Evolutionary conservation across 2,329 filamentous ascomycete species (phyloP).

Genomic region (Aspergillus costaricaensis): DNA sequence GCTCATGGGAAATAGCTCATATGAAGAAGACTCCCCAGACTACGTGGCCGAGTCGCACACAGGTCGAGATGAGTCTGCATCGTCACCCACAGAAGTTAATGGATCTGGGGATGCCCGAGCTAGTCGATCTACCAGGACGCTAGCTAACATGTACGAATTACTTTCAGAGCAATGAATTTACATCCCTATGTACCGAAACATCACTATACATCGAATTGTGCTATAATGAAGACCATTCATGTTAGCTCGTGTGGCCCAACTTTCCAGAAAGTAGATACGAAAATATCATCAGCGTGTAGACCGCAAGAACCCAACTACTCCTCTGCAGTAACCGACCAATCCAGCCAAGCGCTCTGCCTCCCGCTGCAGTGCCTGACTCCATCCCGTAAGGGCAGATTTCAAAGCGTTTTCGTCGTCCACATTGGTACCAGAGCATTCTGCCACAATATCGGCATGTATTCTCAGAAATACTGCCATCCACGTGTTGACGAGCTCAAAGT

Average conservation of each 20-base stretch:
- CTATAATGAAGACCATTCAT: no score
- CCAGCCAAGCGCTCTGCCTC: slow-evolving; percentile 72
- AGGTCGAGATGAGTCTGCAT: neutral
- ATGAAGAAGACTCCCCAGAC: neutral
- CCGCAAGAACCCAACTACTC: slow-evolving; percentile 80
- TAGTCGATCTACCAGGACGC: neutral
- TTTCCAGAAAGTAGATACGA: neutral
- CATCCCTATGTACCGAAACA: neutral
- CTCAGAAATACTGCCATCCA: slow-evolving; percentile 96
- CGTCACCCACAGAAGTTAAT: neutral
- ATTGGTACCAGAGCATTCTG: slow-evolving; percentile 48
- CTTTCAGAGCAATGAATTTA: slow-evolving; percentile 10
- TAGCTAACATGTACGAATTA: slow-evolving; percentile 18
- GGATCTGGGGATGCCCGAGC: neutral
- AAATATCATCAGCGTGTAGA: slow-evolving; percentile 45
- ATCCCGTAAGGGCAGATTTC: slow-evolving; percentile 63
- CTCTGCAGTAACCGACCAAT: slow-evolving; percentile 83
- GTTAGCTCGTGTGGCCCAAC: no score
- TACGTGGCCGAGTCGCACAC: neutral
- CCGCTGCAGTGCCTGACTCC: slow-evolving; percentile 70
- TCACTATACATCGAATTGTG: neutral
- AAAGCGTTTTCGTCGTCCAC: slow-evolving; percentile 50
- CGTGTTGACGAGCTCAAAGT: slow-evolving; percentile 92
- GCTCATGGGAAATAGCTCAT: neutral
- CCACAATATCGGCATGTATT: slow-evolving; percentile 68